phyloP scores from a whole-genome alignment of 306 rosid genomes.

The Medicago arabica region DNA sequence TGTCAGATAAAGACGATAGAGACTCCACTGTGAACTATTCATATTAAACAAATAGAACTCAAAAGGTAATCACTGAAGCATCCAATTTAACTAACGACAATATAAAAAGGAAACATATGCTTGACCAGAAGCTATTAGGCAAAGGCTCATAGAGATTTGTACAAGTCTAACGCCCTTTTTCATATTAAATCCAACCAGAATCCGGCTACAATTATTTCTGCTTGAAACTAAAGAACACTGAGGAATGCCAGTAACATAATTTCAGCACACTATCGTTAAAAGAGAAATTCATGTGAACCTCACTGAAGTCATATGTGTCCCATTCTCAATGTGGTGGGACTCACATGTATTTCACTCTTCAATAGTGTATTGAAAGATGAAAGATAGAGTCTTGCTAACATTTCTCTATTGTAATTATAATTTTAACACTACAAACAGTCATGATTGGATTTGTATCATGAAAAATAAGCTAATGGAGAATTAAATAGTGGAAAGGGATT shows the following conservation, averaged over 20 bases:
- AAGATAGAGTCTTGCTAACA: not conserved
- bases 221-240: slow-evolving; percentile 11
- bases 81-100: slow-evolving; percentile 12
- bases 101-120: not conserved
- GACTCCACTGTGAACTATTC: slow-evolving; percentile 64
- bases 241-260: not conserved
- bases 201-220: slow-evolving; percentile 9
- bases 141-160: slow-evolving; percentile 14
- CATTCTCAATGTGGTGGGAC: not conserved
- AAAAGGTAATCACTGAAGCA: slow-evolving; percentile 38
- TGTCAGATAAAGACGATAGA: slow-evolving; percentile 57
- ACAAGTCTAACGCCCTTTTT: slow-evolving; percentile 5
- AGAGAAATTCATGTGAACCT: not conserved
- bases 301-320: not conserved
- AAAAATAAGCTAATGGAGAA: slow-evolving; percentile 28
- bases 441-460: slow-evolving; percentile 2
- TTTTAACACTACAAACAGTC: slow-evolving; percentile 9
- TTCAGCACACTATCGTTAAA: not conserved
- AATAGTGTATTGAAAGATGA: not conserved
- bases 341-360: not conserved
- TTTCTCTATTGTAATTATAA: slow-evolving; percentile 19
- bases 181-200: slow-evolving; percentile 8
- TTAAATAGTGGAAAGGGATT: not conserved
- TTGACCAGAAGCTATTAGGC: slow-evolving; percentile 30
- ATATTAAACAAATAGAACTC: slow-evolving; percentile 35